phyloP scores from a whole-genome alignment of 2,329 filamentous ascomycete genomes.

The Fusarium tupiense region DNA sequence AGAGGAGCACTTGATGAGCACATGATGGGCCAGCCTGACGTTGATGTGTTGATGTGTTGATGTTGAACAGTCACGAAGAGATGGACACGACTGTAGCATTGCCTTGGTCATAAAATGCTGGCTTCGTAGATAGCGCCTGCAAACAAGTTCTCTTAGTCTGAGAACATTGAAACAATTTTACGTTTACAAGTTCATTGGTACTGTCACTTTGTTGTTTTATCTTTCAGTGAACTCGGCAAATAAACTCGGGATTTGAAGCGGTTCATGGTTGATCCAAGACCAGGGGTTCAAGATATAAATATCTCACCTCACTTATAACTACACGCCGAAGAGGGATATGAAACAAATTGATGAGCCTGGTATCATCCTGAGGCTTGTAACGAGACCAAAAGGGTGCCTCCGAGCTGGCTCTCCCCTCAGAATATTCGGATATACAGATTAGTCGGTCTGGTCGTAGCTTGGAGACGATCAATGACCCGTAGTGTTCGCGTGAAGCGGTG shows the following conservation, averaged over 20 bases:
- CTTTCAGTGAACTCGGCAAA: background rate
- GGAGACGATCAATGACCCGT: constrained; percentile 25
- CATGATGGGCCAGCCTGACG: constrained; percentile 31
- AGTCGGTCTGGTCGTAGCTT: constrained; percentile 12
- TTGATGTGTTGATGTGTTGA: constrained; percentile 31
- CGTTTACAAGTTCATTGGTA: constrained; percentile 2
- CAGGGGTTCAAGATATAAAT: background rate
- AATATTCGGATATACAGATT: constrained; percentile 6
- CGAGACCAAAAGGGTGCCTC: background rate
- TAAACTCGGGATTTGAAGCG: background rate
- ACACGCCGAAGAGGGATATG: background rate
- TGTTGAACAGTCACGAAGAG: constrained; percentile 22
- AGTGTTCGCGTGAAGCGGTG: constrained; percentile 28
- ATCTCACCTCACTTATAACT: background rate
- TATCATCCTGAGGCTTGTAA: background rate
- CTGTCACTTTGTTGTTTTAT: background rate
- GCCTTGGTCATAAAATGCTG: constrained; percentile 13
- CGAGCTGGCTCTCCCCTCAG: background rate
- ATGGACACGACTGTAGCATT: constrained; percentile 19
- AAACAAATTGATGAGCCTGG: background rate
- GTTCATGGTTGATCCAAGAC: background rate
- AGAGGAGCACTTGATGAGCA: constrained; percentile 44
- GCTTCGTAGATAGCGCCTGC: constrained; percentile 24
- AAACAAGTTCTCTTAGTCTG: constrained; percentile 9
- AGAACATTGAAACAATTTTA: constrained; percentile 21